phyloP scores from a whole-genome alignment of 139 green algal species.

The Deuterostichococcus epilithicus region DNA sequence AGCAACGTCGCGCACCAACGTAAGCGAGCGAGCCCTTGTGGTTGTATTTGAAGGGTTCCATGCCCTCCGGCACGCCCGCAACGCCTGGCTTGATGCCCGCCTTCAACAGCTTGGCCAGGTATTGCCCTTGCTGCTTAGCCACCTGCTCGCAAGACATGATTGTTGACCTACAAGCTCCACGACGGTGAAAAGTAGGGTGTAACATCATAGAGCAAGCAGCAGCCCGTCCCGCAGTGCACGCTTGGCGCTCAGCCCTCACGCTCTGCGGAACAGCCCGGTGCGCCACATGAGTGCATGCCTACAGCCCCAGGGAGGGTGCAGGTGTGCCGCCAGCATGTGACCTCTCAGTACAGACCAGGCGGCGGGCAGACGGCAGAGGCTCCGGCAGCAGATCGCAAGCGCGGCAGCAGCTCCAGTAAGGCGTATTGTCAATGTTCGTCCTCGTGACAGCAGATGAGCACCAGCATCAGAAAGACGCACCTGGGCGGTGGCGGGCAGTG shows the following conservation, averaged over 20 bases:
- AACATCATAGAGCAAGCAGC: too few relatives aligned
- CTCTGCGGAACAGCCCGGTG: neutral
- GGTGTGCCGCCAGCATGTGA: too few relatives aligned
- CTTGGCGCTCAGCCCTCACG: neutral
- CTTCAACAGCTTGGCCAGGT: slow-evolving; percentile 53
- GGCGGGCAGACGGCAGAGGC: too few relatives aligned
- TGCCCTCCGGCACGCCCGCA: neutral
- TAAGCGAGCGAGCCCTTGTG: slow-evolving; percentile 84
- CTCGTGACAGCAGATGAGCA: too few relatives aligned
- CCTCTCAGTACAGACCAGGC: neutral
- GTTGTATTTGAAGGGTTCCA: slow-evolving; percentile 53
- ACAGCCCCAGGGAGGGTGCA: too few relatives aligned
- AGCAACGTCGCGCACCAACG: slow-evolving; percentile 36
- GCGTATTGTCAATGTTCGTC: too few relatives aligned
- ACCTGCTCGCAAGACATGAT: too few relatives aligned
- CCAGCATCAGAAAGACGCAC: slow-evolving; percentile 15
- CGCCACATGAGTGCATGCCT: too few relatives aligned
- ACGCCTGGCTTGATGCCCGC: neutral
- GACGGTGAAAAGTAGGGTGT: too few relatives aligned
- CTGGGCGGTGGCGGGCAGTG: slow-evolving; percentile 79
- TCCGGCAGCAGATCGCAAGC: too few relatives aligned
- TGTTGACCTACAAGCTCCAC: too few relatives aligned
- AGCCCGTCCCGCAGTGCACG: neutral
- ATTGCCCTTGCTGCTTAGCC: slow-evolving; percentile 82
- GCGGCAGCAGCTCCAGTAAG: too few relatives aligned